Base-by-base conservation (phyloP, 1,284 basidiomycete genomes). In the Cryptococcus sp. region DNA sequence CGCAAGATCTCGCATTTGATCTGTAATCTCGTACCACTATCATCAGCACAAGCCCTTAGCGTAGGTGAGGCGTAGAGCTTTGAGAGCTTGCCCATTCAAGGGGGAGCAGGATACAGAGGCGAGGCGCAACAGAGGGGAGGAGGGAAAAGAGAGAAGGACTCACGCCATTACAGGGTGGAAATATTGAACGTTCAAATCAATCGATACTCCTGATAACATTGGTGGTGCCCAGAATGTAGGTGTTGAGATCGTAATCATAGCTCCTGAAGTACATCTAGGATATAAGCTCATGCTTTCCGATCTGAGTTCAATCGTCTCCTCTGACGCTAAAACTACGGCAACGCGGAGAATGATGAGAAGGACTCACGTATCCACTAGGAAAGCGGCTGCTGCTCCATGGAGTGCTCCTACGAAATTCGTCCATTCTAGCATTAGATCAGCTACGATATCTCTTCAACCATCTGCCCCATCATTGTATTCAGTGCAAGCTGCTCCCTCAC, bases 141-240 rank as follows among this genome's bases (percentile, higher is more conserved):
- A n/a, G n/a, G n/a, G n/a, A n/a, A n/a, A n/a, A n/a, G n/a, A n/a
- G n/a, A n/a, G n/a, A n/a, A n/a, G n/a, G 14, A 54, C 60, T 48
- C 41, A 62, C 60, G 56, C 32, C 5, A 39, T 50, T 1, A 55
- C 62, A 3, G 69, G 57, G 48, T 68, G 60, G 43, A 61, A 55
- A 48, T 66, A 71, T 25, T 62, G 55, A 42, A 64, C 58, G 48
- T 71, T 61, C 32, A 73, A 54, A 16, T 57, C 52, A 14, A 69
- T 44, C 16, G 60, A 59, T 2, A 71, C 67, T n/a, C 70, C 70
- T 1, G 52, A 51, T 5, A 61, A 41, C 61, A 69, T 65, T 2
- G 69, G 70, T 34, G 56, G 54, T 24, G 64, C 68, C 70, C 70
- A 73, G 54, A 70, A 73, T 11, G 48, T 61, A 2, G 63, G 60